Percentiles rank a stretch among this genome's conserved stretches.
phyloP scores from a whole-genome alignment of 768 basidiomycete genomes.

The Kwoniella sp. region DNA sequence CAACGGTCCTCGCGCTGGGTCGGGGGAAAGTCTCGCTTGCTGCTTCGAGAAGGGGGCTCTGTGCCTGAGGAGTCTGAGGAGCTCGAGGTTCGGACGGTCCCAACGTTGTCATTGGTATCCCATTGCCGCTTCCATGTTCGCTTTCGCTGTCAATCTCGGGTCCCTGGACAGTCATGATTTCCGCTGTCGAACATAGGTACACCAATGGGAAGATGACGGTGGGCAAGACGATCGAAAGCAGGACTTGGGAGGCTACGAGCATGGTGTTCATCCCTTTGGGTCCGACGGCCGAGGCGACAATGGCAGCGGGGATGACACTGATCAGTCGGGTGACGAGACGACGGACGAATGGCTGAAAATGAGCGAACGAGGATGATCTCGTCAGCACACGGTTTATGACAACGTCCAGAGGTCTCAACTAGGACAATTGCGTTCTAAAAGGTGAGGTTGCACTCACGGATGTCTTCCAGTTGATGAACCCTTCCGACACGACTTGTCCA shows the following conservation, averaged over 20 bases:
- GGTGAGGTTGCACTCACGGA: conserved; percentile 57
- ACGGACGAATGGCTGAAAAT: conserved; percentile 60
- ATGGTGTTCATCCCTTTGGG: conserved; percentile 70
- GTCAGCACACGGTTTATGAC: background rate
- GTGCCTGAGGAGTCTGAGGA: background rate
- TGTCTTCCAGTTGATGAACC: conserved; percentile 82
- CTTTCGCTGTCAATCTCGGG: conserved; percentile 27
- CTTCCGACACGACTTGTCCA: conserved; percentile 87
- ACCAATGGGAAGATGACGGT: conserved; percentile 82
- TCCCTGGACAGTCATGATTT: conserved; percentile 66
- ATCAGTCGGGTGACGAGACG: conserved; percentile 80
- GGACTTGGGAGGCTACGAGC: conserved; percentile 83
- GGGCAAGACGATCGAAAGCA: conserved; percentile 78
- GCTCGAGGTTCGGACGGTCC: no score
- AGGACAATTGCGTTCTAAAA: background rate
- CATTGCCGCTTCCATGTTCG: background rate
- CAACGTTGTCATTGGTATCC: background rate
- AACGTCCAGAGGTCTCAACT: no score
- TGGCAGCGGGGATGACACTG: conserved; percentile 78
- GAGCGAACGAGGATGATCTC: background rate
- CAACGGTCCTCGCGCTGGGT: background rate
- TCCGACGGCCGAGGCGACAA: conserved; percentile 74
- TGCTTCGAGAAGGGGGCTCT: background rate
- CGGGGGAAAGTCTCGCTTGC: background rate
- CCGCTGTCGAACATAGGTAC: conserved; percentile 68